Percentiles rank a stretch among this genome's conserved stretches.
Conservation (phyloP, 306 rosid genomes). For the Gastrolobium bilobum region DNA sequence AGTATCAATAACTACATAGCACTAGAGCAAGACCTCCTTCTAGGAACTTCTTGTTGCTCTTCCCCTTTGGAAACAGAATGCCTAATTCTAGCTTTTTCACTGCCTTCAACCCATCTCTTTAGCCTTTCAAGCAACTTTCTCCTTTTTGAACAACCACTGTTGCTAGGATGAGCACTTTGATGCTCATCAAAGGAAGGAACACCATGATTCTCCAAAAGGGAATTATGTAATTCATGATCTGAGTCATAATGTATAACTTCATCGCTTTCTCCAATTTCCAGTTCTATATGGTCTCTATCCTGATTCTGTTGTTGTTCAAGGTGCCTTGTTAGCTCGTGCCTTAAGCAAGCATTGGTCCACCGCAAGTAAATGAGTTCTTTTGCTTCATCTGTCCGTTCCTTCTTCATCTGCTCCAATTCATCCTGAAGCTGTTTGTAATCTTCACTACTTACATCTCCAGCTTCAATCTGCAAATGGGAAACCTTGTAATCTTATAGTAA, state of each 20-base stretch:
- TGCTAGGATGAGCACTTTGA: conserved; percentile 9
- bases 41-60: conserved; percentile 50
- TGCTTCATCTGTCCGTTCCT: conserved; percentile 56
- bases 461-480: conserved; percentile 58
- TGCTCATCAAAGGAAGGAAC: conserved; percentile 49
- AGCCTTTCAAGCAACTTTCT: conserved; percentile 61
- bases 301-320: conserved; percentile 47
- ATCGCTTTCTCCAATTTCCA: conserved; percentile 47
- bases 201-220: conserved; percentile 48
- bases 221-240: conserved; percentile 52
- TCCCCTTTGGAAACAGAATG: conserved; percentile 38
- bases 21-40: conserved; percentile 62
- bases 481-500: conserved; percentile 15
- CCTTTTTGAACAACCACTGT: conserved; percentile 48
- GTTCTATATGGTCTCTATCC: conserved; percentile 41
- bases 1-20: conserved; percentile 20
- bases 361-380: conserved; percentile 58
- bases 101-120: conserved; percentile 67
- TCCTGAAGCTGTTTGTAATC: conserved; percentile 49
- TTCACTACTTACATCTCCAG: conserved; percentile 51
- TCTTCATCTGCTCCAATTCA: conserved; percentile 58
- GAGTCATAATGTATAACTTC: conserved; percentile 51
- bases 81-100: conserved; percentile 53
- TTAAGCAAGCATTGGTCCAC: conserved; percentile 74
- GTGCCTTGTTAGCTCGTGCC: conserved; percentile 56